Evolutionary conservation across 805 yeast species (phyloP), one percentile per base, ranked within the genome.

Genomic region (Yamadazyma kitorensis): DNA sequence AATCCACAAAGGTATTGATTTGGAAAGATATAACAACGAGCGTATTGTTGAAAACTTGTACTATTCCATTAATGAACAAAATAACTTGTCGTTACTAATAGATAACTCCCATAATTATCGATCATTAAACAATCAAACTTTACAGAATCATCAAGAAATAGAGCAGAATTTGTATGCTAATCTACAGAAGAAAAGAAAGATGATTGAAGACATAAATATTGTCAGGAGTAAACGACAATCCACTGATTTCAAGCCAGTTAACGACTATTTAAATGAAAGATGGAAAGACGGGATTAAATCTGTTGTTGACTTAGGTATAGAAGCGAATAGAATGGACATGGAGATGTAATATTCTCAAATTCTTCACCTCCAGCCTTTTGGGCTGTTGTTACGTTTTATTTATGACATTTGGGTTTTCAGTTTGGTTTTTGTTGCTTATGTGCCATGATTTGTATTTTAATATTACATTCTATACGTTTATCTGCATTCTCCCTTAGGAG

Each of bases 201-300:
- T 53, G 28, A 55, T 75, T 6, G 72, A 71, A 5, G 74, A 68
- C 4, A 36, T 76, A 11, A 64, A 70, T 29, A 41, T 33, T 9
- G 56, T 55, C 16, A 53, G 86, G 16, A 64, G 70, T 41, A 52
- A 50, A 20, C 48, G 65, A 30, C 80, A 78, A 51, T 19, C 45
- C 4, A 64, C 32, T 0, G 63, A 69, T 12, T 68, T 60, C 33
- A 58, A 61, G 41, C 75, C 78, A 0, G 61, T 66, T 17, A 50
- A 69, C 35, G 67, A 64, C 20, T 71, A 70, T 37, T 55, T 76
- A 34, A 52, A 58, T n/a, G 58, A 63, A 7, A 57, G 74, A 44
- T 77, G 84, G 82, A 59, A 55, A 27, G 74, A 72, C 6, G 72
- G 70, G 17, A 51, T 78, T 17, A 59, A 61, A 30, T 44, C 57